Base-by-base conservation (phyloP, 768 basidiomycete genomes). In the Rhodotorula taiwanensis region DNA sequence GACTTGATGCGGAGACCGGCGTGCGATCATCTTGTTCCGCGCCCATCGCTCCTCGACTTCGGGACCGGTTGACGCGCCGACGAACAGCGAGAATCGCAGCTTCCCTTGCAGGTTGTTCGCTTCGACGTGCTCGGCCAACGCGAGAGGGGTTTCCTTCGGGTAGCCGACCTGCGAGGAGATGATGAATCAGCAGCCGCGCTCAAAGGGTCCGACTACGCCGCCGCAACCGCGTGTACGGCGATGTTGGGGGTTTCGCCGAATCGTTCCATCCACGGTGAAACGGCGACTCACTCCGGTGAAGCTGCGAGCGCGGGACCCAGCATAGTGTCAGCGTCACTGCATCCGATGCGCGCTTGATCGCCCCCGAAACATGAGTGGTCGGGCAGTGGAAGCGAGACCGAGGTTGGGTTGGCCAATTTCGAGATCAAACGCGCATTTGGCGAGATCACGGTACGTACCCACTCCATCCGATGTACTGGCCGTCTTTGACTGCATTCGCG, bases 81-180 rank as follows among this genome's bases (percentile, higher is more conserved):
- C 60, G 48, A 64, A 72, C 7, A 72, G 65, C 21, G 71, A 60
- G 61, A 74, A 74, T 54, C 69, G 70, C 34, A 72, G 45, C 58
- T 73, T 52, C 5, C 67, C 73, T 48, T 74, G 73, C 13, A 74
- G 57, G 52, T 62, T 63, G 42, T 74, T 66, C 30, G 56, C 27
- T 60, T 73, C 72, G 55, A 74, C 72, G 34, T 73, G 73, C 51
- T 74, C 67, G 1, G 73, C 73, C 10, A 72, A 45, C 2, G 71
- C 71, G 43, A 58, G 28, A 4, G 71, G 71, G 10, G 60, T 50
- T 50, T 68, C 60, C 62, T 72, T 70, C 9, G 71, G 71, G 53
- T 70, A 72, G n/a, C 71, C 71, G 14, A 70, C 67, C 16, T 64
- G 67, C 5, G 65, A 64, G 49, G 70, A 70, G n/a, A 56, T 63